Evolutionary conservation across 148 eudicot genomes (phyloP).

Genomic region (Nepenthes mirabilis): DNA sequence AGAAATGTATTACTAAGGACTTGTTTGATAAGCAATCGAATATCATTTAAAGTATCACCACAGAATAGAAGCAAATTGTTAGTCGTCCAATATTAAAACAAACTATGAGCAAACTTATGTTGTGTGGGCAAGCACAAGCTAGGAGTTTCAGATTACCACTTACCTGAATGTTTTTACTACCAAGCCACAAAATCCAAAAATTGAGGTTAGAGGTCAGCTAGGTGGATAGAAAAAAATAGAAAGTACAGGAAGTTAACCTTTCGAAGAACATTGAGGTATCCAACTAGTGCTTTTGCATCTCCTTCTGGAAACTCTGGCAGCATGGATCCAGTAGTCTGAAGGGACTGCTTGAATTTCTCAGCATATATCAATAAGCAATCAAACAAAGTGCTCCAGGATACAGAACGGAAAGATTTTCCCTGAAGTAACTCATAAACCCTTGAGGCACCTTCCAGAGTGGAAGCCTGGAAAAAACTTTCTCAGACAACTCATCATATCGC

Average conservation of each 20-base stretch:
- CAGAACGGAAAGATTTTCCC: constrained; percentile 75
- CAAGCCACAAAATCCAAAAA: not conserved
- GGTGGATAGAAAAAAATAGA: not conserved
- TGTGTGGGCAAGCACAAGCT: too few relatives aligned
- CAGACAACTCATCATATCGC: constrained; percentile 3
- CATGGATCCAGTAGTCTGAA: constrained; percentile 64
- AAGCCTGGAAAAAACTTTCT: constrained; percentile 46
- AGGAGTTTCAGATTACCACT: too few relatives aligned
- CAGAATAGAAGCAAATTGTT: too few relatives aligned
- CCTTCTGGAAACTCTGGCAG: constrained; percentile 96
- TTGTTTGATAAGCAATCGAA: too few relatives aligned
- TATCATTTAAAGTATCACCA: too few relatives aligned
- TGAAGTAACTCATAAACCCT: constrained; percentile 78
- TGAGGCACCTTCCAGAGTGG: constrained; percentile 77
- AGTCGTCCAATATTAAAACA: too few relatives aligned
- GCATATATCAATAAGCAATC: constrained; percentile 79
- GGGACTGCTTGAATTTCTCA: constrained; percentile 77
- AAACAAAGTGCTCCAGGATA: constrained; percentile 88
- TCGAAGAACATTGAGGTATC: constrained; percentile 68
- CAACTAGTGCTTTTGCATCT: constrained; percentile 92
- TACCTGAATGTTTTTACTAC: not conserved
- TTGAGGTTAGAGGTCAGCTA: not conserved
- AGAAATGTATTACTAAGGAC: too few relatives aligned
- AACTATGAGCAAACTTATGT: too few relatives aligned
- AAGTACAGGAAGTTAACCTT: constrained; percentile 37